Evolutionary conservation across 148 eudicot species (phyloP), one percentile per base, ranked within the genome.

Genomic region (Persicaria tinctoria): DNA sequence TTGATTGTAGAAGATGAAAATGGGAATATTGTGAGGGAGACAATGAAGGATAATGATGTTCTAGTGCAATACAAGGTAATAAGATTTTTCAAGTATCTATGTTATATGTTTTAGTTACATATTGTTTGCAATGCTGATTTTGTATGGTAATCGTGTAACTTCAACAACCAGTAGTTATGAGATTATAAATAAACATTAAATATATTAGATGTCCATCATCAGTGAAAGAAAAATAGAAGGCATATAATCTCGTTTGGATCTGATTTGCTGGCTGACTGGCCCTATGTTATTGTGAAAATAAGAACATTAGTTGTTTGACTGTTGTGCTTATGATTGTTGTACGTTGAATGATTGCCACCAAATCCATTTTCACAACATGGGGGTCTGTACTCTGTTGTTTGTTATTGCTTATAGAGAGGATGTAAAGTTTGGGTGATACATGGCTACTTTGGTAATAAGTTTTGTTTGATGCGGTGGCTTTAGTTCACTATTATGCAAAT

Each of bases 11-110:
- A 94, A 81, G 98, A 94, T 78, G 98, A 94, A 85, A 94, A 94
- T 86, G 98, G 98, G 68, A 94, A 94, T 83, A 94, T 94, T 76
- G 98, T 91, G 72, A 95, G 98, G 66, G 98, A 94, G 73, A 94
- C 98, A 55, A 88, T 94, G 98, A 94, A 94, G 81, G 98, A 94
- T 75, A 94, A 94, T 84, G 98, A 94, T 75, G 98, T 94, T 79
- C 90, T 94, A 23, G 97, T 94, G 80, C 98, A 94, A 76, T 94
- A 94, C 71, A 94, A 94, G 98, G 98, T 94, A 63, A 76, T 81
- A 5, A 18, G 53, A n/a, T 57, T 18, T 18, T 57, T 2, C 8
- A 20, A 60, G 5, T 60, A 23, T 60, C 66, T 60, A 60, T 20
- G 2, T 27, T 63, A 63, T 23, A 38, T 38, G n/a, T 12, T 27